Conservation (phyloP, 75 land plant genomes). For the Ceratopteris richardii region DNA sequence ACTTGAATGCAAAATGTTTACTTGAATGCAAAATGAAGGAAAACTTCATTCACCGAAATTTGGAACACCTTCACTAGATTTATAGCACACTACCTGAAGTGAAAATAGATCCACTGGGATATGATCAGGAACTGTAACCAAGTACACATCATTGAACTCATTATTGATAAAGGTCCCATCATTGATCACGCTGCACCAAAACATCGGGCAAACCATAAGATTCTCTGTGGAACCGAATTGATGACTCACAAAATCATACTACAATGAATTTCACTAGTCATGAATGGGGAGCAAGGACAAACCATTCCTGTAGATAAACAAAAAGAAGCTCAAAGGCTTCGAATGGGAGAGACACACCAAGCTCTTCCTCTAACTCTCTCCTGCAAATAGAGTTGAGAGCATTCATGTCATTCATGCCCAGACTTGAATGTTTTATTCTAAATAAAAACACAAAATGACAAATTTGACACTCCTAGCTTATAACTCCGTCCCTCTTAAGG, state of each 20-base stretch:
- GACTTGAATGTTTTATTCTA: too few species aligned
- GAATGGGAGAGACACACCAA: constrained; percentile 65
- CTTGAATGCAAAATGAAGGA: too few species aligned
- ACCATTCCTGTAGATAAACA: constrained; percentile 68
- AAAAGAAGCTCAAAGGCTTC: constrained; percentile 90
- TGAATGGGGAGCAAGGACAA: too few species aligned
- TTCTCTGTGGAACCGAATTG: too few species aligned
- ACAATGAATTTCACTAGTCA: too few species aligned
- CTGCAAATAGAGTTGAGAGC: constrained; percentile 34
- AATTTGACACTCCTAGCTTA: too few species aligned
- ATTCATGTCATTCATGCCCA: too few species aligned
- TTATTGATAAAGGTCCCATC: constrained; percentile 79
- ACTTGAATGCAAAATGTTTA: too few species aligned
- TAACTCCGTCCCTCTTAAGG: too few species aligned
- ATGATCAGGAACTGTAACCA: constrained; percentile 67
- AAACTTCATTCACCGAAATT: too few species aligned
- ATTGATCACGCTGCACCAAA: constrained; percentile 57
- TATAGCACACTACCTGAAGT: constrained; percentile 61
- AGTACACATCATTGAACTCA: constrained; percentile 81
- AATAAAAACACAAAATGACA: too few species aligned
- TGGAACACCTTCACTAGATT: too few species aligned
- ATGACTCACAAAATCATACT: background rate
- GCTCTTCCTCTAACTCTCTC: constrained; percentile 93
- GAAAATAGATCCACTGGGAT: constrained; percentile 84
- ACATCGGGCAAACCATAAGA: background rate